Base-by-base conservation (phyloP, 768 basidiomycete species). In the Mycena crocata region DNA sequence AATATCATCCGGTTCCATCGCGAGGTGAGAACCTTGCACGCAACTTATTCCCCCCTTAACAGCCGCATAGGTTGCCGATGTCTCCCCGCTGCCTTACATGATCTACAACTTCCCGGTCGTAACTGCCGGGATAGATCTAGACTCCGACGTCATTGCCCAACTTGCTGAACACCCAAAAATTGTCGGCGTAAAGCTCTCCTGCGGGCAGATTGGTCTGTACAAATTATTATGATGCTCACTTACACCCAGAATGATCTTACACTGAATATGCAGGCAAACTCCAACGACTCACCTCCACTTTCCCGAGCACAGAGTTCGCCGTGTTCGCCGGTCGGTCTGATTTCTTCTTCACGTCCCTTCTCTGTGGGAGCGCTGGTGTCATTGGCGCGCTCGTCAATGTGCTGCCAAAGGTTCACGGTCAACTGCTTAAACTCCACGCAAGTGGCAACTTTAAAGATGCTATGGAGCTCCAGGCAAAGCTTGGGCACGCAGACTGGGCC, bases 101-200 rank as follows among this genome's bases (percentile, higher is more conserved):
- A 86, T 95, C 54, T 95, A 95, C 83, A 95, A 95, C 79, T 95
- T 94, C 80, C 92, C 94, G 45, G 84, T 82, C 50, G 93, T 92
- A 58, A 91, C 91, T 17, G 90, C 93, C 1, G 93, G 94, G 17
- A 86, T 92, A 66, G 92, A 96, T 74, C 87, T 96, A 40, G 91
- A 94, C 76, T 94, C 93, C 0, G 93, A 95, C 76, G 84, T 85
- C 55, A 85, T 96, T 72, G 83, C 83, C 54, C 81, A 84, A 21
- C 85, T 96, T 35, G 89, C 91, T 5, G 77, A 85, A 48, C 93
- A 94, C 75, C 92, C 92, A 8, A 95, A 95, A 78, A 93, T 94
- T 69, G 91, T 95, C 64, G 94, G 94, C 64, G 89, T 87, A 55
- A 95, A 93, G 79, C 84, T 96, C 26, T 95, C 94, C 34, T 95